phyloP scores from a whole-genome alignment of 164 flowering plant species.

The Saururus chinensis region DNA sequence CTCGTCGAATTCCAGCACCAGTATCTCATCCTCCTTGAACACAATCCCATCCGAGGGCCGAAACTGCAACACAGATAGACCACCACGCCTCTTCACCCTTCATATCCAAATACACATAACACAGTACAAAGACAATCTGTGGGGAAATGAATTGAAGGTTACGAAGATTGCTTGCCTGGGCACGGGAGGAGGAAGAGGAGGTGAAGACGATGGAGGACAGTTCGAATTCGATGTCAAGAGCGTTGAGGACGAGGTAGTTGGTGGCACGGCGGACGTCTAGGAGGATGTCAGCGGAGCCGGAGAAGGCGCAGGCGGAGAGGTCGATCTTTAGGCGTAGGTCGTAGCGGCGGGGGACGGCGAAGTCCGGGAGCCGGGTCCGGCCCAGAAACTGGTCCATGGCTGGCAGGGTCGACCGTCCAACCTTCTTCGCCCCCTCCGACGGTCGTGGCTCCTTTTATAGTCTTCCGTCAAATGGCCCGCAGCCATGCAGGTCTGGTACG shows the following conservation, averaged over 20 bases:
- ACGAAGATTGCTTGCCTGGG: not conserved
- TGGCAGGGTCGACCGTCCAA: constrained; percentile 9
- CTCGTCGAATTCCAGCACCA: constrained; percentile 38
- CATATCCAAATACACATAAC: not conserved
- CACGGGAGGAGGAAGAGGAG: not conserved
- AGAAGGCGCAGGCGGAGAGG: constrained; percentile 41
- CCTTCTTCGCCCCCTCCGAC: constrained; percentile 4
- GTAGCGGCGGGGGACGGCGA: constrained; percentile 50
- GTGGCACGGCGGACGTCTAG: constrained; percentile 34
- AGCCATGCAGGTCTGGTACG: no score
- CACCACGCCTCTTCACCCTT: no score
- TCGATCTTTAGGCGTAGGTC: constrained; percentile 47
- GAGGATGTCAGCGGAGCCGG: constrained; percentile 35
- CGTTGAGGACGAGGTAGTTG: constrained; percentile 50
- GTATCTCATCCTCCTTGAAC: constrained; percentile 43
- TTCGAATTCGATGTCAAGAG: constrained; percentile 37
- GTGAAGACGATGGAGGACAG: constrained; percentile 20
- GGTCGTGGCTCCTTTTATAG: no score
- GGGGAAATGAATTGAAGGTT: constrained; percentile 1
- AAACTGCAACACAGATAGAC: constrained; percentile 1
- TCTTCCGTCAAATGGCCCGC: no score
- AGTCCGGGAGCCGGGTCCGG: constrained; percentile 45
- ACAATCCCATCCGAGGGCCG: constrained; percentile 24
- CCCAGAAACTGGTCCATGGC: constrained; percentile 36
- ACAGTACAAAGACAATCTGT: not conserved